Evolutionary conservation across 805 yeast species (phyloP).

Genomic region (Candida nanaspora): DNA sequence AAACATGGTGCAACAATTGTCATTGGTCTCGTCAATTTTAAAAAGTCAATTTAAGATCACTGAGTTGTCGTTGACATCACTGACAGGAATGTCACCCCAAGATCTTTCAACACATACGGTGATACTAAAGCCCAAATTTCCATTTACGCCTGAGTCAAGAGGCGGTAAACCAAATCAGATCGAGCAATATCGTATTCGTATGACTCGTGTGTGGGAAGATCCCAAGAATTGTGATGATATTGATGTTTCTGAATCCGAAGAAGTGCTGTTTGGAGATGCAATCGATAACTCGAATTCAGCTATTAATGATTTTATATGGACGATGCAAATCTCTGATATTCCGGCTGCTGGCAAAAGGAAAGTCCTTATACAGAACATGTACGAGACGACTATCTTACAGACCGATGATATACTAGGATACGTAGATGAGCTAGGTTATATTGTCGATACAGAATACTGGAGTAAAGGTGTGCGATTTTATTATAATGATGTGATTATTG

Average conservation of each 20-base stretch:
- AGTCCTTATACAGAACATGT: slow-evolving; percentile 58
- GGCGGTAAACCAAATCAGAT: slow-evolving; percentile 53
- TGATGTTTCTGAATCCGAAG: background rate
- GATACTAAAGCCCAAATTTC: slow-evolving; percentile 41
- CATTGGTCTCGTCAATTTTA: slow-evolving; percentile 38
- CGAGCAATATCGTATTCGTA: slow-evolving; percentile 45
- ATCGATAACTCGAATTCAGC: slow-evolving; percentile 7
- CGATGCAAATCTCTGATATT: slow-evolving; percentile 59
- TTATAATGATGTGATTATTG: slow-evolving; percentile 54
- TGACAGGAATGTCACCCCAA: slow-evolving; percentile 44
- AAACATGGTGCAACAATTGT: slow-evolving; percentile 56
- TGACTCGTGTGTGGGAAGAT: slow-evolving; percentile 39
- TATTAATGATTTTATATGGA: slow-evolving; percentile 39
- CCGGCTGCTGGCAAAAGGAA: slow-evolving; percentile 69
- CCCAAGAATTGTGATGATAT: background rate
- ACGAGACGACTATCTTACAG: slow-evolving; percentile 50
- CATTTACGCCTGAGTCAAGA: slow-evolving; percentile 45
- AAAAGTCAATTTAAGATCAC: slow-evolving; percentile 34
- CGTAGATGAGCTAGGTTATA: slow-evolving; percentile 66
- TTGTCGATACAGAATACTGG: slow-evolving; percentile 54
- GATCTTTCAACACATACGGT: slow-evolving; percentile 41
- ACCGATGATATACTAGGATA: slow-evolving; percentile 38
- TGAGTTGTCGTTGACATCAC: slow-evolving; percentile 40
- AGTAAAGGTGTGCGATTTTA: slow-evolving; percentile 54
- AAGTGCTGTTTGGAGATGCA: slow-evolving; percentile 8